Percentiles rank a stretch among this genome's conserved stretches.
These are phyloP conservation scores for Diaporthe amygdali DNA, from an alignment of 2,329 filamentous ascomycete species.

Conservation along the genomic window DNA sequence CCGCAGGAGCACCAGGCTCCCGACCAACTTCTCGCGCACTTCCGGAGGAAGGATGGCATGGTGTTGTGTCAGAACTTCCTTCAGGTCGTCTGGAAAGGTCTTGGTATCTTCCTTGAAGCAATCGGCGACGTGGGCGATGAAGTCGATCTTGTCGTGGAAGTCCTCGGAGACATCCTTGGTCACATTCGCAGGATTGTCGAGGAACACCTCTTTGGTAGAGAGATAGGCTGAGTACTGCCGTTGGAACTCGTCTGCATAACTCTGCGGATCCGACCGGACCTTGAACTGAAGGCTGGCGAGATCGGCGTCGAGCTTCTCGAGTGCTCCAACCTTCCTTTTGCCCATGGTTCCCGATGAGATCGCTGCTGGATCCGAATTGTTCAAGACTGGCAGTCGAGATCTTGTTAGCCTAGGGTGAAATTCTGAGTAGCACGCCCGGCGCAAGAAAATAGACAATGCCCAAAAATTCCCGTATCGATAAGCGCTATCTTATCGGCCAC, in stretches of 20 bases:
- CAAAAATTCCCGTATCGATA: constrained; percentile 19
- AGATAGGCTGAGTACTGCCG: constrained; percentile 92
- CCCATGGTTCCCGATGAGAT: constrained; percentile 61
- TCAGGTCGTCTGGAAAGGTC: constrained; percentile 80
- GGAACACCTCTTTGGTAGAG: constrained; percentile 88
- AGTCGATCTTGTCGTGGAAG: constrained; percentile 89
- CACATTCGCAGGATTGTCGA: constrained; percentile 79
- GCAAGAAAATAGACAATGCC: background rate
- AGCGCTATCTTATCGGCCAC: background rate
- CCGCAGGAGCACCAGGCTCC: constrained; percentile 82
- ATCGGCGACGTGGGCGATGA: constrained; percentile 91
- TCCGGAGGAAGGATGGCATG: constrained; percentile 84
- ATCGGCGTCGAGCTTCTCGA: constrained; percentile 95
- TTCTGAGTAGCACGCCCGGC: background rate
- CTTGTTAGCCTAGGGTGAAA: background rate
- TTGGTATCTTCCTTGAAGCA: constrained; percentile 85
- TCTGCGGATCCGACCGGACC: constrained; percentile 82
- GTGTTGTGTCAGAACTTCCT: constrained; percentile 79
- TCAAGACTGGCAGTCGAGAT: background rate
- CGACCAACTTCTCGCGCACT: constrained; percentile 91
- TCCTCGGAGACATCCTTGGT: constrained; percentile 81
- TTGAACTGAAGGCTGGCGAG: constrained; percentile 91
- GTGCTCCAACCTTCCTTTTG: constrained; percentile 87
- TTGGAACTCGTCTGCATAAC: constrained; percentile 86
- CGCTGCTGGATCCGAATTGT: background rate